These are phyloP conservation scores for Calocera viscosa DNA, from an alignment of 768 basidiomycete species.

Conservation along the genomic window DNA sequence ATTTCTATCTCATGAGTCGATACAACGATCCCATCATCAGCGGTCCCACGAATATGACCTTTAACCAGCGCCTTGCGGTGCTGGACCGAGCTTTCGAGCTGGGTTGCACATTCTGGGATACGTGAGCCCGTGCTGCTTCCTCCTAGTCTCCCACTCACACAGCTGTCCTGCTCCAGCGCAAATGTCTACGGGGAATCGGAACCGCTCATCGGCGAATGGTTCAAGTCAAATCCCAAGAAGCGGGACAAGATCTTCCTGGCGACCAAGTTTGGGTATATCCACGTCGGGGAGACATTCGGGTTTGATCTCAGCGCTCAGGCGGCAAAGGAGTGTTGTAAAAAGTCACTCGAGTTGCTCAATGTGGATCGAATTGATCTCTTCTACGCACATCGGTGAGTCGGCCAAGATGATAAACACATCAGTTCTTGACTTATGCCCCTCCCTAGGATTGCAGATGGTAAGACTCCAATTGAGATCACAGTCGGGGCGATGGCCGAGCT, in stretches of 20 bases:
- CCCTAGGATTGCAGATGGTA: too few species aligned
- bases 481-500: constrained; percentile 39
- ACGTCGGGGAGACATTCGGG: background rate
- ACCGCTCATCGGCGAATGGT: constrained; percentile 2
- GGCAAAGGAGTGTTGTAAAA: background rate
- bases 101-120: constrained; percentile 11
- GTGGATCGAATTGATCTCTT: constrained; percentile 21
- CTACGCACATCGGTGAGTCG: constrained; percentile 24
- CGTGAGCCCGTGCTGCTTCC: background rate
- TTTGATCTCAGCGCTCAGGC: background rate
- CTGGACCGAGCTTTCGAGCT: background rate
- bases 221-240: background rate
- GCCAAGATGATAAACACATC: too few species aligned
- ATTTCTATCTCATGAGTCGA: background rate
- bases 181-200: constrained; percentile 8
- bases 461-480: constrained; percentile 27
- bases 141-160: too few species aligned
- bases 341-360: background rate
- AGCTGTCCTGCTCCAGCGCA: background rate
- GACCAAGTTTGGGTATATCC: constrained; percentile 5
- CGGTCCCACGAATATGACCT: background rate
- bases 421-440: too few species aligned
- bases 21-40: too few species aligned
- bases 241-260: background rate
- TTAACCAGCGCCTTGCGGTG: background rate